Percentiles rank a stretch among this genome's conserved stretches.
These are phyloP conservation scores for Phytopythium chamaehyphon DNA, from an alignment of 352 stramenopile species.

Conservation along the genomic window DNA sequence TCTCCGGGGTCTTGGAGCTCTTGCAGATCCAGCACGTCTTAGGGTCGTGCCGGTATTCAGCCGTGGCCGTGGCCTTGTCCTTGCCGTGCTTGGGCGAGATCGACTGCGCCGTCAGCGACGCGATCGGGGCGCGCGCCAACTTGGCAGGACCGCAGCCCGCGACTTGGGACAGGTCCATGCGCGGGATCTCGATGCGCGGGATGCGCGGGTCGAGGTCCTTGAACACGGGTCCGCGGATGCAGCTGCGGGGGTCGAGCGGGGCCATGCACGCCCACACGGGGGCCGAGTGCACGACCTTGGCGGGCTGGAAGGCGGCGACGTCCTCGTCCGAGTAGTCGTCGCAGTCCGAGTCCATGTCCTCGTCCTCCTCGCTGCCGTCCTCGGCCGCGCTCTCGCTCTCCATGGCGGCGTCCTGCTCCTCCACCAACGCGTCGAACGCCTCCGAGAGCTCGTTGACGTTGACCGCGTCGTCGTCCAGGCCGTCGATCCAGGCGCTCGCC, in stretches of 20 bases:
- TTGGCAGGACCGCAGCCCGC: constrained; percentile 15
- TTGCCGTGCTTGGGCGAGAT: constrained; percentile 51
- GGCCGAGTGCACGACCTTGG: constrained; percentile 48
- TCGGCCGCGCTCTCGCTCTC: constrained; percentile 16
- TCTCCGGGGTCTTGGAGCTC: constrained; percentile 74
- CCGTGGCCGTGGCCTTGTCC: constrained; percentile 27
- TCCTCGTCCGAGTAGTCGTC: constrained; percentile 27
- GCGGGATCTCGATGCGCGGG: constrained; percentile 53
- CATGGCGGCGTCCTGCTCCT: constrained; percentile 27
- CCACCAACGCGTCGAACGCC: constrained; percentile 55
- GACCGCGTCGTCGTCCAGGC: constrained; percentile 57
- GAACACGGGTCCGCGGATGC: constrained; percentile 74
- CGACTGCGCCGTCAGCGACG: constrained; percentile 12
- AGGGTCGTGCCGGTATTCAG: constrained; percentile 63
- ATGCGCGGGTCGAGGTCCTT: constrained; percentile 78
- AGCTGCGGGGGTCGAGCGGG: constrained; percentile 69
- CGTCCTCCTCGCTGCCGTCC: constrained; percentile 31
- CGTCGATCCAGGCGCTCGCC: constrained; percentile 52
- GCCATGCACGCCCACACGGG: constrained; percentile 49
- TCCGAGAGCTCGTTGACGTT: constrained; percentile 73
- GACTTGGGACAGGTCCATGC: constrained; percentile 64
- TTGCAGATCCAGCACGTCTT: constrained; percentile 87
- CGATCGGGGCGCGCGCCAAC: constrained; percentile 6
- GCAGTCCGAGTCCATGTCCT: constrained; percentile 31
- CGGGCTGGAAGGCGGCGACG: constrained; percentile 5